Evolutionary conservation across 306 rosid genomes (phyloP), one percentile per base, ranked within the genome.

Genomic region (Quercus cerris): DNA sequence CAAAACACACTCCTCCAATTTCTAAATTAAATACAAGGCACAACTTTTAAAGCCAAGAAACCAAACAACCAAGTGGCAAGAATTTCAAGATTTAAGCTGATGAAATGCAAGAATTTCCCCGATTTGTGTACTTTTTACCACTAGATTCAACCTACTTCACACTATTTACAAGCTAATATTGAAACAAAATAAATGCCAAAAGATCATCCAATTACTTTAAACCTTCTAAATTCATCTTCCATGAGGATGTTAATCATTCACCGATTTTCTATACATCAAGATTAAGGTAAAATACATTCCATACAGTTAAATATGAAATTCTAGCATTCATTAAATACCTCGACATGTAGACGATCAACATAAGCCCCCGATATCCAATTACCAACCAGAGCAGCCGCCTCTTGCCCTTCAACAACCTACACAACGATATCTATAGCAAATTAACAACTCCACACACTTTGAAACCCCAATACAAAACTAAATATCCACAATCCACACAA

Each of bases 391-490:
- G 83, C 84, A 61, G 93, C 93, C 0, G 84, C 91, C 76, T 91
- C 98, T 86, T 88, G 81, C 12, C 97, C 99, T 96, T 96, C 99
- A 78, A 94, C 97, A 2, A 92, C 98, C 99, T 96, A 84, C 41
- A 75, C 22, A 56, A 62, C 31, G 8, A 56, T 7, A 75, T 35
- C 68, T 25, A 75, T 64, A 41, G 46, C 12, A 41, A 7, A 41
- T 41, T 11, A 41, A 41, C 46, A 41, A 41, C 46, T 41, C 46
- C 46, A 41, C 46, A 41, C 4, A 73, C 54, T 49, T 49, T 49
- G 30, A 46, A 82, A 61, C 54, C 9, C 23, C 23, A 22, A 71
- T 2, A 20, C 15, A 1, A 66, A 41, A 41, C 46, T 41, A 41
- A 41, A 2, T 41, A 41, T 41, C 46, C 46, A 38, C 11, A 38